Base-by-base conservation (phyloP, 768 basidiomycete genomes). In the Agaricus blazei region DNA sequence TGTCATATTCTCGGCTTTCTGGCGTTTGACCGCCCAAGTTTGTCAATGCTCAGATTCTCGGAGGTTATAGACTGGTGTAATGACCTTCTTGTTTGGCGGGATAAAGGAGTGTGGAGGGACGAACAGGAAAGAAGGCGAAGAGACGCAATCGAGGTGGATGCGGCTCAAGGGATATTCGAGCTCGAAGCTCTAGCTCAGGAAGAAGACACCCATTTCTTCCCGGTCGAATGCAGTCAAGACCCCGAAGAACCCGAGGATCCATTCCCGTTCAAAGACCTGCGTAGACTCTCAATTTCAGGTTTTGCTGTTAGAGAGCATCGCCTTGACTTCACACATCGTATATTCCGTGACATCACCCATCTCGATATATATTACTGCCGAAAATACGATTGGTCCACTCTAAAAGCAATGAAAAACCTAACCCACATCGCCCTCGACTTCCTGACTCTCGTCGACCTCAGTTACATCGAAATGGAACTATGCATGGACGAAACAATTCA, bases 291-390 rank as follows among this genome's bases (percentile, higher is more conserved):
- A 9, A 23, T 55, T 5, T 48, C 54, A 4, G 40, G 38, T 9
- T 14, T 42, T 7, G 36, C 54, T 19, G n/a, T 55, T 11, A 15
- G 38, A 29, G n/a, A 24, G 12, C 24, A 29, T 19, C 38, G 34
- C 11, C 24, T 55, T n/a, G 28, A 29, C 37, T 48, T 55, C 15
- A 31, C 46, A 11, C 23, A 41, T 24, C 54, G 54, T 3, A 23
- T 49, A 36, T 55, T 55, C 28, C 46, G 54, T 12, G 48, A 48
- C 40, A 27, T 55, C 14, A 55, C 54, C 15, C 54, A 55, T 26
- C 28, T 55, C 8, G 54, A 55, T n/a, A 37, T 48, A 38, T 55
- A 55, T 42, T 55, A 48, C 38, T 42, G 28, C 23, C 40, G 28
- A 23, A 8, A 9, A 4, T 55, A 37, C 40, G 47, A 55, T 47